A percentile compares a stretch with the other conserved stretches of the same genome.
These are phyloP conservation scores for Incumbomyces delicatus DNA, from an alignment of 2,329 filamentous ascomycete species.

Conservation along the genomic window DNA sequence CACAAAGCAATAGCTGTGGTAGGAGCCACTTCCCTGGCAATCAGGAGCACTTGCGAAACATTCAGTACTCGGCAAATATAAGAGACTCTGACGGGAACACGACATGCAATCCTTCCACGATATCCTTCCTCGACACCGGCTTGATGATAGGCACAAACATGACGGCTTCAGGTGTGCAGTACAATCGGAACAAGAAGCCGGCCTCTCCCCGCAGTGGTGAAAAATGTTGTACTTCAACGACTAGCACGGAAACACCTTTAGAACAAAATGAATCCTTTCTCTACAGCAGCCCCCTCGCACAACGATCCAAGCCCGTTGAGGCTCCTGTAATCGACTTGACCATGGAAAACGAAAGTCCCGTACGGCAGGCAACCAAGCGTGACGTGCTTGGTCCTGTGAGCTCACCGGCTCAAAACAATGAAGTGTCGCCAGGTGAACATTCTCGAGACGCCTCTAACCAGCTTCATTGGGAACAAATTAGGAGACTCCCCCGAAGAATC, in stretches of 20 bases:
- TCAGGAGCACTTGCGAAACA: background rate
- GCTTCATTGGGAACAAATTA: background rate
- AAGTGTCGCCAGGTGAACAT: background rate
- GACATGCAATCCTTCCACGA: too few species aligned
- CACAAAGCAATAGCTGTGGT: background rate
- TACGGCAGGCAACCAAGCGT: background rate
- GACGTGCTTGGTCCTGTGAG: conserved; percentile 6
- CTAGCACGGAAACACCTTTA: conserved; percentile 1
- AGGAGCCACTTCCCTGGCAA: background rate
- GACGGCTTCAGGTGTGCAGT: too few species aligned
- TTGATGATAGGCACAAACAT: too few species aligned
- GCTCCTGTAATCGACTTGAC: background rate
- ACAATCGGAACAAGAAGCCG: too few species aligned
- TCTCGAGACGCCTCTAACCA: background rate
- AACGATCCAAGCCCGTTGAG: background rate
- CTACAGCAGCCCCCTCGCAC: conserved; percentile 3
- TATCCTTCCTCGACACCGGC: too few species aligned
- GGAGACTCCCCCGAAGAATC: background rate
- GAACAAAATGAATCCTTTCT: background rate
- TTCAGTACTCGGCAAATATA: too few species aligned
- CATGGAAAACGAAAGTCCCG: background rate
- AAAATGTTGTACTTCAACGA: background rate
- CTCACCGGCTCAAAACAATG: background rate
- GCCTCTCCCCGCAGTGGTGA: too few species aligned
- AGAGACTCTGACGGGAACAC: too few species aligned